Evolutionary conservation across 2,329 filamentous ascomycete species (phyloP).

Genomic region (Chrysoporthe deuterocubensis): DNA sequence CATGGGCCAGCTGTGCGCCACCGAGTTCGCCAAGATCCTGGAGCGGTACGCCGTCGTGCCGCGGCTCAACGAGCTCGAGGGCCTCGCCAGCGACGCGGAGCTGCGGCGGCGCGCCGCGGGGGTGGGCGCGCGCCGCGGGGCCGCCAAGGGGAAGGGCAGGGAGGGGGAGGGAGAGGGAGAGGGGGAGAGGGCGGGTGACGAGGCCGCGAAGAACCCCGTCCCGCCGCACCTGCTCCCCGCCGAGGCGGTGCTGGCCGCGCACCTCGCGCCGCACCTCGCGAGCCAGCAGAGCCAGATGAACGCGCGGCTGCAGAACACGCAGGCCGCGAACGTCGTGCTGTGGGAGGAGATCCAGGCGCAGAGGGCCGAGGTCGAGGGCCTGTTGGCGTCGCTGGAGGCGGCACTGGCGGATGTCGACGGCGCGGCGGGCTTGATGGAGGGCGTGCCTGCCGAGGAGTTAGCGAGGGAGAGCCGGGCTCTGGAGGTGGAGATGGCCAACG

Average conservation of each 20-base stretch:
- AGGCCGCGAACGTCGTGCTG: slow-evolving; percentile 60
- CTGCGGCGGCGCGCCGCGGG: slow-evolving; percentile 34
- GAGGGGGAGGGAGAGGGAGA: neutral
- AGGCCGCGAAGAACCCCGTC: slow-evolving; percentile 33
- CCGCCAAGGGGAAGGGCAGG: slow-evolving; percentile 2
- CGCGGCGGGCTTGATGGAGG: slow-evolving; percentile 54
- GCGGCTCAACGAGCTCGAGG: slow-evolving; percentile 63
- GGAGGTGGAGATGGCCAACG: slow-evolving; percentile 45
- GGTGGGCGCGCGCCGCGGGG: slow-evolving; percentile 27
- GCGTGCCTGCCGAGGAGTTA: slow-evolving; percentile 49
- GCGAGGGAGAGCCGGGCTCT: slow-evolving; percentile 54
- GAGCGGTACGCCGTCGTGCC: slow-evolving; percentile 55
- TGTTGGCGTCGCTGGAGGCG: slow-evolving; percentile 55
- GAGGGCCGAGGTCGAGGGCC: slow-evolving; percentile 56
- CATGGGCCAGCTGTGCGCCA: slow-evolving; percentile 57
- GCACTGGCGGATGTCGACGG: slow-evolving; percentile 58
- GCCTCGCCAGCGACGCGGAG: slow-evolving; percentile 56
- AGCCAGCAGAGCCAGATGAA: slow-evolving; percentile 61
- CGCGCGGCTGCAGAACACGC: slow-evolving; percentile 59
- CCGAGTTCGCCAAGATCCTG: slow-evolving; percentile 62
- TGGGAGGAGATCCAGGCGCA: slow-evolving; percentile 57
- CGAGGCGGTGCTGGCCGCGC: slow-evolving; percentile 55
- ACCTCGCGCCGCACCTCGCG: slow-evolving; percentile 57
- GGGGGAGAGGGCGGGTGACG: neutral
- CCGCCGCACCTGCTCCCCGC: slow-evolving; percentile 59